A percentile compares a stretch with the other conserved stretches of the same genome.
These are phyloP conservation scores for Mariannaea elegans DNA, from an alignment of 2,329 filamentous ascomycete species.

Conservation along the genomic window DNA sequence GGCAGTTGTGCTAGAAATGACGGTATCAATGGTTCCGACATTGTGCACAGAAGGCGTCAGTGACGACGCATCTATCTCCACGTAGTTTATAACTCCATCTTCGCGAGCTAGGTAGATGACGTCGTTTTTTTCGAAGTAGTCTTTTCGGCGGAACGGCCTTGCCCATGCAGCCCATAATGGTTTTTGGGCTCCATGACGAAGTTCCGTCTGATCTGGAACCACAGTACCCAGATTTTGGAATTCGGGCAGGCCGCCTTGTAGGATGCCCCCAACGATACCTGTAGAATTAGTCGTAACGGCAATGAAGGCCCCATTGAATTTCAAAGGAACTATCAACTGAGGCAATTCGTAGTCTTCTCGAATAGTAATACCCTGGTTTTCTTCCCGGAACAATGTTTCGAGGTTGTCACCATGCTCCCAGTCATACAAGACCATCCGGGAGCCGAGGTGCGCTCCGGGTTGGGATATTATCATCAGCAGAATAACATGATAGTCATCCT, in stretches of 20 bases:
- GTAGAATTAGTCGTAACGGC: constrained; percentile 70
- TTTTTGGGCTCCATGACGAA: constrained; percentile 54
- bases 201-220: constrained; percentile 51
- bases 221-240: constrained; percentile 57
- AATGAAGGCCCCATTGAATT: constrained; percentile 75
- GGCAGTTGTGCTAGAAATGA: constrained; percentile 72
- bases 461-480: constrained; percentile 64
- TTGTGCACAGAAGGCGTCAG: constrained; percentile 64
- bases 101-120: constrained; percentile 88
- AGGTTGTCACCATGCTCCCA: constrained; percentile 66
- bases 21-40: constrained; percentile 73
- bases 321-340: constrained; percentile 76
- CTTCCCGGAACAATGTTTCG: constrained; percentile 54
- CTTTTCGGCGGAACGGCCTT: constrained; percentile 73
- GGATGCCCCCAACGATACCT: constrained; percentile 62
- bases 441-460: constrained; percentile 50
- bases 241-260: constrained; percentile 56
- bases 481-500: constrained; percentile 78
- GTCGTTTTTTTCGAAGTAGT: constrained; percentile 72
- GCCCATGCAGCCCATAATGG: constrained; percentile 87
- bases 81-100: constrained; percentile 80
- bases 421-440: constrained; percentile 66
- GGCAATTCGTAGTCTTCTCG: constrained; percentile 67
- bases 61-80: constrained; percentile 71
- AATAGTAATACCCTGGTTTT: constrained; percentile 54